Conservation (phyloP, 2,329 filamentous ascomycete species). For the Neofusicoccum umdonicola region DNA sequence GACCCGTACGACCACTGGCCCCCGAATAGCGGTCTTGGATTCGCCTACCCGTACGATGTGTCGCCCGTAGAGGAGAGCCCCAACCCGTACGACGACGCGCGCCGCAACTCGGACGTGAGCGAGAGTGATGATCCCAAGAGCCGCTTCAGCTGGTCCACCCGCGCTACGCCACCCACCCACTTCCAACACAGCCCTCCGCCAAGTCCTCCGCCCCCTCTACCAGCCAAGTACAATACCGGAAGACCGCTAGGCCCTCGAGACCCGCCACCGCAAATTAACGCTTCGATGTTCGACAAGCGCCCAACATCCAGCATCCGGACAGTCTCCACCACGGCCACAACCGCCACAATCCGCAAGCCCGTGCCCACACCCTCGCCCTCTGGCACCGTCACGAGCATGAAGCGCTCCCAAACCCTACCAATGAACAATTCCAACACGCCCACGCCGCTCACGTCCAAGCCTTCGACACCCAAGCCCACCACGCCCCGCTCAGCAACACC, state of each 20-base stretch:
- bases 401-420: conserved; percentile 5
- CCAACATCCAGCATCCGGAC: conserved; percentile 25
- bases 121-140: conserved; percentile 25
- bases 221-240: conserved; percentile 22
- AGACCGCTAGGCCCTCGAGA: conserved; percentile 2
- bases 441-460: background rate
- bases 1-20: conserved; percentile 7
- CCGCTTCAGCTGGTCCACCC: conserved; percentile 45
- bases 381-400: conserved; percentile 18
- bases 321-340: conserved; percentile 23
- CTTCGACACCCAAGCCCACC: background rate
- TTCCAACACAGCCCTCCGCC: conserved; percentile 43
- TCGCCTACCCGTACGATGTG: conserved; percentile 19
- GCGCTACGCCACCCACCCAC: conserved; percentile 34
- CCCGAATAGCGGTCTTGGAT: background rate
- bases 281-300: conserved; percentile 33
- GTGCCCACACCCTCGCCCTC: conserved; percentile 24
- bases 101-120: background rate
- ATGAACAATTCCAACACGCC: background rate
- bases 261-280: background rate
- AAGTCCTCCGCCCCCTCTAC: conserved; percentile 40
- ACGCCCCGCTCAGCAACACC: conserved; percentile 22
- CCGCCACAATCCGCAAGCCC: conserved; percentile 27
- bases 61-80: conserved; percentile 11
- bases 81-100: background rate